Conservation (phyloP, 345 rosid genomes). For the Camelina neglecta region DNA sequence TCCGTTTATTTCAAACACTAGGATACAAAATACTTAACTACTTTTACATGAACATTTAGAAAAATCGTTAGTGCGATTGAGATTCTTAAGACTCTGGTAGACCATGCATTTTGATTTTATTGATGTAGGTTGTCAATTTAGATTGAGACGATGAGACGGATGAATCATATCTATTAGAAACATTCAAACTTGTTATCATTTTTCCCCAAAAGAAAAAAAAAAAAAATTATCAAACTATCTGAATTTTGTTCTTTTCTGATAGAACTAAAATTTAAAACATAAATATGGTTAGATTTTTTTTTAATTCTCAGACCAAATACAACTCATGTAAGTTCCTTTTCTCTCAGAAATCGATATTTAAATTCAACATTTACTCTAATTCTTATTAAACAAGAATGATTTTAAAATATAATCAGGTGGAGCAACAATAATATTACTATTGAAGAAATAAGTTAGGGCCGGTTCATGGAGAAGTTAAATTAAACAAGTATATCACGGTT, state of each 20-base stretch:
- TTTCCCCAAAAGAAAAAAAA: too few relatives aligned
- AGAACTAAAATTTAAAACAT: too few relatives aligned
- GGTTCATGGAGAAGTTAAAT: slow-evolving; percentile 23
- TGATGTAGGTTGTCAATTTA: background rate
- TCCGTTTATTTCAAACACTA: slow-evolving; percentile 9
- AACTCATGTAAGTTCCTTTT: too few relatives aligned
- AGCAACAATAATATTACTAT: slow-evolving; percentile 1
- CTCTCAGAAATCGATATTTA: too few relatives aligned
- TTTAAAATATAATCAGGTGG: background rate
- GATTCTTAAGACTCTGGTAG: background rate
- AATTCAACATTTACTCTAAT: too few relatives aligned
- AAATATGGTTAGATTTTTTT: too few relatives aligned
- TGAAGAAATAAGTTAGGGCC: slow-evolving; percentile 5
- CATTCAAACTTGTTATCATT: background rate
- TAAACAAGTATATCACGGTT: slow-evolving; percentile 19
- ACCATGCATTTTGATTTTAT: too few relatives aligned
- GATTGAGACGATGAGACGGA: background rate
- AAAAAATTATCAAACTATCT: too few relatives aligned
- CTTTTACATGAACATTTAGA: background rate
- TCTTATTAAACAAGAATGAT: too few relatives aligned
- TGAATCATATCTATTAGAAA: too few relatives aligned
- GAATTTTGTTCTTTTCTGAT: background rate
- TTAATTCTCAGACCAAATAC: too few relatives aligned
- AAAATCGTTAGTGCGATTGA: background rate
- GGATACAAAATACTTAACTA: background rate